Evolutionary conservation across 2,329 filamentous ascomycete genomes (phyloP).

Genomic region (Penicillium palitans): DNA sequence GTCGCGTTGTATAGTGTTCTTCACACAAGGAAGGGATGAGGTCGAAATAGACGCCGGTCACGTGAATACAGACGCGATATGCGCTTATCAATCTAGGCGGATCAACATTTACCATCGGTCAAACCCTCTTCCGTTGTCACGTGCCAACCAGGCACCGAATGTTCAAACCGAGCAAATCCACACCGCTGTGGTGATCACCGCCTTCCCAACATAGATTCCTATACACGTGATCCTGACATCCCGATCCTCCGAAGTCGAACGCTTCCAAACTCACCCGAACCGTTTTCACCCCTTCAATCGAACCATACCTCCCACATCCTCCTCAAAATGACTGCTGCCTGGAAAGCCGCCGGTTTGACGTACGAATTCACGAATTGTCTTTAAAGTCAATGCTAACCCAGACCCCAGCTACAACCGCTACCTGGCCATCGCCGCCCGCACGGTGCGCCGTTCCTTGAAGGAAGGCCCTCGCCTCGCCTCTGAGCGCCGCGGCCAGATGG

Average conservation of each 20-base stretch:
- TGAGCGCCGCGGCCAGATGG: constrained; percentile 86
- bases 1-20: background rate
- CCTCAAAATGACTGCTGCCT: constrained; percentile 89
- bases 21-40: background rate
- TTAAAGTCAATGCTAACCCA: constrained; percentile 28
- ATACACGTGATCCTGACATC: constrained; percentile 13
- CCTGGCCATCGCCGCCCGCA: constrained; percentile 90
- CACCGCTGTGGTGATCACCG: background rate
- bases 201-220: background rate
- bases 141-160: background rate
- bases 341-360: constrained; percentile 97
- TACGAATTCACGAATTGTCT: constrained; percentile 54
- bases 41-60: background rate
- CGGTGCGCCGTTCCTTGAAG: constrained; percentile 95
- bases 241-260: constrained; percentile 38
- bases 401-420: constrained; percentile 95
- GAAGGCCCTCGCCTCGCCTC: constrained; percentile 84
- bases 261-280: constrained; percentile 35
- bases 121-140: accelerated
- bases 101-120: too few species aligned
- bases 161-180: background rate
- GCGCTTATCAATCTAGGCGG: background rate
- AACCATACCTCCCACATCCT: constrained; percentile 31
- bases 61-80: background rate
- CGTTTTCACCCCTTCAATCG: constrained; percentile 32